phyloP scores from a whole-genome alignment of 768 basidiomycete genomes.

The Lactarius vividus region DNA sequence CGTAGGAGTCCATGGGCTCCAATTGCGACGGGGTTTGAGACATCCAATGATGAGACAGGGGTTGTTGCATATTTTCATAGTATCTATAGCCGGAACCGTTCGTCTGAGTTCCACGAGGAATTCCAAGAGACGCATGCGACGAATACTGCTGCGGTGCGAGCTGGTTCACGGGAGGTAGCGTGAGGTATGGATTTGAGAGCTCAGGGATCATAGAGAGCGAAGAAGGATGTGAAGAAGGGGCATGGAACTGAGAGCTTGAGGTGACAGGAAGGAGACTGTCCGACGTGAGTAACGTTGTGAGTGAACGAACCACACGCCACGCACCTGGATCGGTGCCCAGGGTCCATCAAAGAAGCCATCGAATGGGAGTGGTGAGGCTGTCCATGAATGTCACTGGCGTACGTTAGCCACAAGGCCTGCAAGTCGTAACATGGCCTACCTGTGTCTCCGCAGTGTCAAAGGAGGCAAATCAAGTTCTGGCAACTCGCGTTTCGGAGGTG shows the following conservation, averaged over 20 bases:
- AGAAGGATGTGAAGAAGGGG: conserved; percentile 44
- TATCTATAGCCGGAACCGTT: conserved; percentile 33
- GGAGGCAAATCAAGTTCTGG: conserved; percentile 40
- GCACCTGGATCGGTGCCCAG: conserved; percentile 28
- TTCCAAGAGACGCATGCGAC: conserved; percentile 31
- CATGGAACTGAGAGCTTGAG: conserved; percentile 46
- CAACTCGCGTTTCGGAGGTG: conserved; percentile 55
- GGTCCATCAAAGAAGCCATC: conserved; percentile 28
- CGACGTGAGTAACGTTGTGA: conserved; percentile 14
- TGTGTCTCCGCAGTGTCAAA: conserved; percentile 41
- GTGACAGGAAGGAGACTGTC: conserved; percentile 33
- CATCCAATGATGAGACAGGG: conserved; percentile 40
- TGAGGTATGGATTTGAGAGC: conserved; percentile 46
- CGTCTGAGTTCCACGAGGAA: conserved; percentile 40
- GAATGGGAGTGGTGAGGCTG: conserved; percentile 28
- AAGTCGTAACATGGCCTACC: conserved; percentile 32
- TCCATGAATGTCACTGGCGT: conserved; percentile 30
- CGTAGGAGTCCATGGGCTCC: conserved; percentile 63
- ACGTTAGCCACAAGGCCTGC: conserved; percentile 15
- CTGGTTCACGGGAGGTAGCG: conserved; percentile 48
- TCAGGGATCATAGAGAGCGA: conserved; percentile 61
- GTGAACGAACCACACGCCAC: conserved; percentile 13
- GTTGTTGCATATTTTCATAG: conserved; percentile 41
- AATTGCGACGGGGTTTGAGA: conserved; percentile 46
- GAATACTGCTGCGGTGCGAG: conserved; percentile 36